Base-by-base conservation (phyloP, 306 rosid species). In the Sesbania bispinosa region DNA sequence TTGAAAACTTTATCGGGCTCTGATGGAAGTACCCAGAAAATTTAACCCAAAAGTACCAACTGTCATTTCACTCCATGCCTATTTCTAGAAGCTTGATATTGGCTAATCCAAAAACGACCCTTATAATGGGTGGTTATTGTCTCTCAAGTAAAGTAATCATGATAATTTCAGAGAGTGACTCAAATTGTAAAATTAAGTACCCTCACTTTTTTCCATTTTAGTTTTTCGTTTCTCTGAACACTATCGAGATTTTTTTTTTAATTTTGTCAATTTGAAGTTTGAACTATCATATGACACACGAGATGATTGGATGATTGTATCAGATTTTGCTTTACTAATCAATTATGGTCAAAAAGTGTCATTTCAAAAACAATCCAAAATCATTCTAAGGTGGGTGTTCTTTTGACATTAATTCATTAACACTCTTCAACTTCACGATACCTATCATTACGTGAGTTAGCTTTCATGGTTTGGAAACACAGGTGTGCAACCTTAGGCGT, bases 81-180 rank as follows among this genome's bases (percentile, higher is more conserved):
- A 26, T 62, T 84, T 82, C 88, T 82, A 84, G 82, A 87, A 87
- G 39, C 21, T 13, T 3, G 8, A 45, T 43, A 0, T 66, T 39
- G 4, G 76, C 60, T 67, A 73, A 62, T 35, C 41, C 55, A 53
- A 67, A 41, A 26, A 8, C 18, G 54, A 38, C 52, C 71, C 65
- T 68, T 72, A 68, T 35, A 76, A 60, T 42, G 58, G 52, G 62
- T 60, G 47, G 75, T 75, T 85, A 69, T 74, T 84, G 57, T 69
- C 58, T 67, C 69, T 69, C 36, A 84, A 85, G 87, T 53, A 73
- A 87, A 84, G 89, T 77, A 84, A 84, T 80, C 60, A 72, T 83
- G 64, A 88, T 63, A 26, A 38, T 36, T 35, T 39, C 35, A 42
- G 53, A 52, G 60, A 52, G 65, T 36, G 66, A 62, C 77, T 60